These are phyloP conservation scores for Tricholoma terreum DNA, from an alignment of 768 basidiomycete genomes.

Conservation along the genomic window DNA sequence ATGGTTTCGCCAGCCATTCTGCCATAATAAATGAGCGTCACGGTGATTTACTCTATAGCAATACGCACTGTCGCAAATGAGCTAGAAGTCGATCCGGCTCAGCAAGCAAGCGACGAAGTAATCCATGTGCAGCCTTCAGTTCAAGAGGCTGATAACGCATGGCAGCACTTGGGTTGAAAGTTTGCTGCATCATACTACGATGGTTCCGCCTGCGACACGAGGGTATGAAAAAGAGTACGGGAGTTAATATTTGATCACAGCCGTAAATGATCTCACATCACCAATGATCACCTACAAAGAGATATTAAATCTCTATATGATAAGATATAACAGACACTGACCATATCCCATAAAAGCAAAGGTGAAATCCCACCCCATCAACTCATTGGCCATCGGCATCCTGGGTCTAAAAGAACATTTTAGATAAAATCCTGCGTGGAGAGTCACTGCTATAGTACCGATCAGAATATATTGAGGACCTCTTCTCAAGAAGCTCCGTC, in stretches of 20 bases:
- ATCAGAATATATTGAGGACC: slow-evolving; percentile 16
- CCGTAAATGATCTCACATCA: too few species aligned
- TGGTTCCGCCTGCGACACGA: slow-evolving; percentile 19
- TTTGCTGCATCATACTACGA: slow-evolving; percentile 21
- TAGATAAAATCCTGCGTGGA: not conserved
- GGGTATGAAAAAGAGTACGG: not conserved
- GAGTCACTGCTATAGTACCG: not conserved
- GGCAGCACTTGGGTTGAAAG: slow-evolving; percentile 16
- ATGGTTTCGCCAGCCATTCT: slow-evolving; percentile 25
- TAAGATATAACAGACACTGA: not conserved
- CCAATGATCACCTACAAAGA: not conserved
- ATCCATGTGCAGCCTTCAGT: slow-evolving; percentile 16
- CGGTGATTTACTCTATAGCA: too few species aligned
- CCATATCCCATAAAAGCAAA: slow-evolving; percentile 16
- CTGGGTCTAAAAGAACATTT: slow-evolving; percentile 5
- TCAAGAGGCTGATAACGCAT: slow-evolving; percentile 20
- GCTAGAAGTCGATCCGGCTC: slow-evolving; percentile 15
- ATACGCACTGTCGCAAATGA: slow-evolving; percentile 11
- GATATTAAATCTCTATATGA: not conserved
- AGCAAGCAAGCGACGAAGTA: slow-evolving; percentile 21
- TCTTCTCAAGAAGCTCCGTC: slow-evolving; percentile 35
- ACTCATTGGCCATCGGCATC: slow-evolving; percentile 21
- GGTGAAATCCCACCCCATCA: slow-evolving; percentile 21
- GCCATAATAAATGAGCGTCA: not conserved
- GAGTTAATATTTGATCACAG: too few species aligned